A percentile compares a stretch with the other conserved stretches of the same genome.
phyloP scores from a whole-genome alignment of 768 basidiomycete species.

The Tubosaeta brunneosetosa region DNA sequence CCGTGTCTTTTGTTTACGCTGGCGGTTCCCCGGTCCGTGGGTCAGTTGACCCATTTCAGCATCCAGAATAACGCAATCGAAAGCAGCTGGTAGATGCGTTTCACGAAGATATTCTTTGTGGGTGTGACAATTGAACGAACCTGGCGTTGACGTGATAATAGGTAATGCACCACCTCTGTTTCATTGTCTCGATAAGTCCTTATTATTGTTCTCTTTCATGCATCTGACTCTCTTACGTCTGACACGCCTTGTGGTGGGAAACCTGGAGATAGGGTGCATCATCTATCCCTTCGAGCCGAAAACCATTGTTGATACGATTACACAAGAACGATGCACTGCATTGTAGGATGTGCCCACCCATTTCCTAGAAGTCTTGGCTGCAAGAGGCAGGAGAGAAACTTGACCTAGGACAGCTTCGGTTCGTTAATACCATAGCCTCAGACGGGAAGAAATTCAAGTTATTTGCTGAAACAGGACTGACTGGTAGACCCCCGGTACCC shows the following conservation, averaged over 20 bases:
- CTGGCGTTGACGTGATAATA: slow-evolving; percentile 24
- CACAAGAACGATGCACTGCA: slow-evolving; percentile 66
- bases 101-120: slow-evolving; percentile 68
- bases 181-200: slow-evolving; percentile 83
- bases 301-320: slow-evolving; percentile 64
- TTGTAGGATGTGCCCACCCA: slow-evolving; percentile 86
- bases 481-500: slow-evolving; percentile 74
- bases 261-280: slow-evolving; percentile 60
- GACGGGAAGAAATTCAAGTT: background rate
- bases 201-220: background rate
- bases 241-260: slow-evolving; percentile 75
- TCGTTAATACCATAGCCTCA: slow-evolving; percentile 3
- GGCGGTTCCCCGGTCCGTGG: background rate
- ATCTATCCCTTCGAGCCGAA: slow-evolving; percentile 51
- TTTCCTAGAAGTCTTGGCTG: slow-evolving; percentile 68
- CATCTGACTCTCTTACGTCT: slow-evolving; percentile 12
- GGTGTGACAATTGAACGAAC: slow-evolving; percentile 14
- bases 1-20: background rate
- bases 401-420: slow-evolving; percentile 56
- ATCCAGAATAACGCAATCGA: slow-evolving; percentile 73
- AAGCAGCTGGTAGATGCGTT: slow-evolving; percentile 68
- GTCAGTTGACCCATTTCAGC: slow-evolving; percentile 71
- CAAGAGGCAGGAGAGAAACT: slow-evolving; percentile 40
- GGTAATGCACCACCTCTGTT: slow-evolving; percentile 83
- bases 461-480: slow-evolving; percentile 53